Base-by-base conservation (phyloP, 2,329 filamentous ascomycete genomes). In the Gremmenia infestans region DNA sequence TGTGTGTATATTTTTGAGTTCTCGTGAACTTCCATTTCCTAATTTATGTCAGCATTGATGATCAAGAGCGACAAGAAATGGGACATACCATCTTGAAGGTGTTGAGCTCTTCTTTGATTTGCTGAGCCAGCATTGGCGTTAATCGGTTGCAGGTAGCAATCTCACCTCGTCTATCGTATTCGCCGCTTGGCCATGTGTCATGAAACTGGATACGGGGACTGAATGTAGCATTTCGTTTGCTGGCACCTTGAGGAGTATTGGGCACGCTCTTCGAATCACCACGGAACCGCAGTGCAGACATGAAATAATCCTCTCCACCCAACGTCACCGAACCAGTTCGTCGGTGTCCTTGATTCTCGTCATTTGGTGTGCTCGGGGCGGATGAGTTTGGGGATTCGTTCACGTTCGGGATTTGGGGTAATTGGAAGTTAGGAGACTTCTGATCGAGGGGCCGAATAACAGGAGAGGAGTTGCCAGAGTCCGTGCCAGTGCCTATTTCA, bases 11-110 rank as follows among this genome's bases (percentile, higher is more conserved):
- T 92, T 78, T 97, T 99, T 64, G 94, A 97, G 72, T 88, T 90
- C 76, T 97, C 94, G 73, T 99, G 94, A 68, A 99, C 94, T 79
- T 97, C 94, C 94, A 99, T 99, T 78, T 99, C 94, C 94, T 97
- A 60, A 40, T 19, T 12, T n/a, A 28, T 8, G 65, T 82, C 72
- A 82, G 77, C 63, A 60, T 49, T 47, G 35, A 37, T 58, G 32
- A 63, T 54, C 52, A 53, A 37, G 49, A 28, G n/a, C 14, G 1
- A 47, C 3, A 43, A 1, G 46, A 4, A 25, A 61, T 65, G 48
- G 48, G 19, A 74, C 86, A 60, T 77, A 94, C 91, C 94, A 99
- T 99, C 74, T 99, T 99, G 81, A 99, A 99, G 66, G 87, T 95
- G 76, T 99, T 99, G 66, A 99, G 83, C 76, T 99, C 94, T 76